Conservation (phyloP, 352 stramenopile genomes). For the Phytophthora rubi region DNA sequence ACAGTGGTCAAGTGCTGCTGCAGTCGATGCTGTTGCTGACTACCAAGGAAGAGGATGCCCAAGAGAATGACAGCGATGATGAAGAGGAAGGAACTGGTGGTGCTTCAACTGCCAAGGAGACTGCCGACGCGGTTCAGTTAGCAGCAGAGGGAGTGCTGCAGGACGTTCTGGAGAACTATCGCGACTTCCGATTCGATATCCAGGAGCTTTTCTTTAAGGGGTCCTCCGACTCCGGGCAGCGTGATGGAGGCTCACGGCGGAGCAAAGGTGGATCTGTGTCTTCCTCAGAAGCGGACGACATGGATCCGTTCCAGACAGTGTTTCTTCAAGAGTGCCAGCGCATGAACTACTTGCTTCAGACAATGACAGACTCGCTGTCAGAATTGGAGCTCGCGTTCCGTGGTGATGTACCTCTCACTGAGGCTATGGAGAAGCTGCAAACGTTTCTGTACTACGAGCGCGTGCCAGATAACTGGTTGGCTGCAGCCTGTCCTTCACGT, state of each 20-base stretch:
- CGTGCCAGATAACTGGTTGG: conserved; percentile 78
- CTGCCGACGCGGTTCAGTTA: conserved; percentile 71
- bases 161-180: conserved; percentile 91
- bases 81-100: conserved; percentile 33
- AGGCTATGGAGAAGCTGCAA: conserved; percentile 87
- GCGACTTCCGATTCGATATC: conserved; percentile 87
- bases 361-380: conserved; percentile 79
- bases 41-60: conserved; percentile 47
- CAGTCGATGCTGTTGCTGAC: conserved; percentile 80
- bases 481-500: conserved; percentile 79
- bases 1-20: conserved; percentile 80
- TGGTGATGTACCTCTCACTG: conserved; percentile 89
- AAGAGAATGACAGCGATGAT: conserved; percentile 41
- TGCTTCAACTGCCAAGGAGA: conserved; percentile 40
- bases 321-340: conserved; percentile 91
- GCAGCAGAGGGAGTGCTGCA: conserved; percentile 87
- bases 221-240: conserved; percentile 38
- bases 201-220: conserved; percentile 79
- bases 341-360: conserved; percentile 85
- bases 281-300: conserved; percentile 59
- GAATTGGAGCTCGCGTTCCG: conserved; percentile 90
- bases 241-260: conserved; percentile 21
- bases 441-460: conserved; percentile 78
- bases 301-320: conserved; percentile 92
- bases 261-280: conserved; percentile 45